Conservation (phyloP, 495 filamentous ascomycete species). For the Aspergillus leporis region DNA sequence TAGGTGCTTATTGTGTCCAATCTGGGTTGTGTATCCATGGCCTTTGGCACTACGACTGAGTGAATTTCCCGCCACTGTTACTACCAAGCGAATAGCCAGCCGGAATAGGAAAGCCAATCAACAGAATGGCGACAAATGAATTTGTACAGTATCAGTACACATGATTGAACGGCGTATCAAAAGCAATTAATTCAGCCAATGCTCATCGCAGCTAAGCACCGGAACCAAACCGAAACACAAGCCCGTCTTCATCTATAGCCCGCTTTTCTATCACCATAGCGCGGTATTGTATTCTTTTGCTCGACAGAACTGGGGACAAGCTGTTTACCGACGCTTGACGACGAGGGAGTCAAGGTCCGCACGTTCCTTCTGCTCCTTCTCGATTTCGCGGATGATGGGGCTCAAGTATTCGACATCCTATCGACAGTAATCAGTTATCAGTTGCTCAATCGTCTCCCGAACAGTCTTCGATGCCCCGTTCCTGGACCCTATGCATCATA, state of each 20-base stretch:
- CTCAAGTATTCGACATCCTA: conserved; percentile 79
- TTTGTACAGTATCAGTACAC: conserved; percentile 57
- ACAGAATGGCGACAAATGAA: conserved; percentile 39
- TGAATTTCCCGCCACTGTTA: background rate
- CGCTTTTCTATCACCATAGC: conserved; percentile 26
- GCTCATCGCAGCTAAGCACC: conserved; percentile 27
- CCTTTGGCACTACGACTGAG: background rate
- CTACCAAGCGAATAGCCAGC: conserved; percentile 1
- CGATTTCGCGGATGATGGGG: conserved; percentile 79
- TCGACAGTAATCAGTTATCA: conserved; percentile 21
- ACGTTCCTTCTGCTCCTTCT: conserved; percentile 79
- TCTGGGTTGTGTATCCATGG: background rate
- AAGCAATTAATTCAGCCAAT: conserved; percentile 21
- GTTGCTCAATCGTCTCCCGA: background rate
- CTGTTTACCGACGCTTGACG: conserved; percentile 51
- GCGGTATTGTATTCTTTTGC: conserved; percentile 25
- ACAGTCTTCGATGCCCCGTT: background rate
- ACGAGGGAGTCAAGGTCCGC: conserved; percentile 80
- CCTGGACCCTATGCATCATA: conserved; percentile 11
- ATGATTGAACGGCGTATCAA: conserved; percentile 22
- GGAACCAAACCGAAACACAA: conserved; percentile 19
- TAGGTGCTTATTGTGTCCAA: background rate
- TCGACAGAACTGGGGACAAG: conserved; percentile 19
- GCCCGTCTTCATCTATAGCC: conserved; percentile 27
- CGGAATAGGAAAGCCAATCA: conserved; percentile 8